Evolutionary conservation across 805 yeast species (phyloP).

Genomic region (Ogataea corticis): DNA sequence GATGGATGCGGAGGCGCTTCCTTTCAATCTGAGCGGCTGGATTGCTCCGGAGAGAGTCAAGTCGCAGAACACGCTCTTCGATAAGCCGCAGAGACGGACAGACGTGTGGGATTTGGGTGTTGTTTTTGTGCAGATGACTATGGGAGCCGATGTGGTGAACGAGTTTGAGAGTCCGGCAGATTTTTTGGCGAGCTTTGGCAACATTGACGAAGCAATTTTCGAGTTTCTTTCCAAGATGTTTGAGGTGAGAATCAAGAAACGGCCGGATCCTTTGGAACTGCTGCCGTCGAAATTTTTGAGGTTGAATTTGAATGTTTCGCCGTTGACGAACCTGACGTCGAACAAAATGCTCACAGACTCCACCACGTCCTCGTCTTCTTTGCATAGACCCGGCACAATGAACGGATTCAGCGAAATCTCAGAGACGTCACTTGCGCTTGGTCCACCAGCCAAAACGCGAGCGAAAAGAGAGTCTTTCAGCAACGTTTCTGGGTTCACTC

Average conservation of each 20-base stretch:
- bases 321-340: conserved; percentile 18
- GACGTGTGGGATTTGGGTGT: conserved; percentile 96
- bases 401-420: conserved; percentile 25
- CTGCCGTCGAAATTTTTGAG: conserved; percentile 82
- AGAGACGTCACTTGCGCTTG: conserved; percentile 15
- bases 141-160: conserved; percentile 56
- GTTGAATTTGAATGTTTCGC: conserved; percentile 52
- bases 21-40: conserved; percentile 51
- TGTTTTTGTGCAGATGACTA: conserved; percentile 62
- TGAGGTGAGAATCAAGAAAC: conserved; percentile 60
- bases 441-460: conserved; percentile 9
- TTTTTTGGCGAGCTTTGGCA: conserved; percentile 45
- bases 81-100: conserved; percentile 69
- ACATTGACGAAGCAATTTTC: conserved; percentile 53
- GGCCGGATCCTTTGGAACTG: conserved; percentile 83
- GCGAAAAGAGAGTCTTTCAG: conserved; percentile 33
- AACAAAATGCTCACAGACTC: neutral
- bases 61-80: conserved; percentile 26
- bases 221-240: conserved; percentile 71
- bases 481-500: conserved; percentile 19
- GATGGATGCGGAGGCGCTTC: conserved; percentile 24
- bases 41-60: conserved; percentile 71
- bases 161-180: conserved; percentile 62
- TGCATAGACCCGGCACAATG: neutral
- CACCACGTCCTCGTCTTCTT: neutral